Conservation (phyloP, 1,284 basidiomycete genomes). For the Rhodofomes roseus region DNA sequence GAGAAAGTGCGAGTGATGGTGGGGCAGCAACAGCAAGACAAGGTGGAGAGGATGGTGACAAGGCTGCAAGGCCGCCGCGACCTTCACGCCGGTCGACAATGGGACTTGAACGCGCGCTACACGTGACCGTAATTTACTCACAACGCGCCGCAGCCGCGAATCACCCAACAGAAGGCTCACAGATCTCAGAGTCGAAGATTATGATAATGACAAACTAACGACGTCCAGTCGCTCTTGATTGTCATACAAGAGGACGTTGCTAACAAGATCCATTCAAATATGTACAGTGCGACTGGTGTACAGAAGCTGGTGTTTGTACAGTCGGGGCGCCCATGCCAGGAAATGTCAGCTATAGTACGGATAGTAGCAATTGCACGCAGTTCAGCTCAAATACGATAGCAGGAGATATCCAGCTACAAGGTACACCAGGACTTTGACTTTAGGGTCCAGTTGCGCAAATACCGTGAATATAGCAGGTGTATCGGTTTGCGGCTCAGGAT, state of each 20-base stretch:
- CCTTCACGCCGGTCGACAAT: neutral
- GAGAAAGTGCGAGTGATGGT: neutral
- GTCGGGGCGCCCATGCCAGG: no score
- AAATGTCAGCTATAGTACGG: no score
- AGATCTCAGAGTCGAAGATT: no score
- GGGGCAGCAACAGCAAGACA: neutral
- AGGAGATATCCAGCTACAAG: constrained; percentile 59
- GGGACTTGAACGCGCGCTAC: neutral
- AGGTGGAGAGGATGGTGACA: neutral
- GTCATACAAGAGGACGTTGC: no score
- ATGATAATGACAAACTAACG: no score
- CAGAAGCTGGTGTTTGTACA: no score
- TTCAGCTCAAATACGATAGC: constrained; percentile 51
- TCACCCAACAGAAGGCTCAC: no score
- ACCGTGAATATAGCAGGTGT: constrained; percentile 31
- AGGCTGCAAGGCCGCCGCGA: neutral
- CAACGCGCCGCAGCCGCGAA: no score
- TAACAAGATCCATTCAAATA: no score
- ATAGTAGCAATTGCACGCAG: neutral
- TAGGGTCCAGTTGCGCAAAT: constrained; percentile 54
- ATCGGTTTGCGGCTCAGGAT: constrained; percentile 22
- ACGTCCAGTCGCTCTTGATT: no score
- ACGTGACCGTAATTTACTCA: neutral
- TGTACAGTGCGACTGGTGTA: no score
- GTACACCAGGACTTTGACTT: constrained; percentile 58